phyloP scores from a whole-genome alignment of 106 monocot species.

The Dendrobium catenatum region DNA sequence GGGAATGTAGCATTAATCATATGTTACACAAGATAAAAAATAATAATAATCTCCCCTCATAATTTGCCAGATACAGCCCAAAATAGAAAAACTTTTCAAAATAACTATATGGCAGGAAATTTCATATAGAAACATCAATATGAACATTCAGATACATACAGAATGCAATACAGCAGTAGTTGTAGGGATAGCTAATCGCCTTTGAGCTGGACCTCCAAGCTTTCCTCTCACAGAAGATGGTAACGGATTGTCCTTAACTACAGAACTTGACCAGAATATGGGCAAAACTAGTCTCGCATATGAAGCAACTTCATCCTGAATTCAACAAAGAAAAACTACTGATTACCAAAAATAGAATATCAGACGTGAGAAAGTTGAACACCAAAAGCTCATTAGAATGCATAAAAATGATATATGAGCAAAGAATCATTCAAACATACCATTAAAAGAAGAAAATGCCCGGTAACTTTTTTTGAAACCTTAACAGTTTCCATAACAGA shows the following conservation, averaged over 20 bases:
- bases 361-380: background rate
- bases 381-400: slow-evolving; percentile 7
- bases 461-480: slow-evolving; percentile 15
- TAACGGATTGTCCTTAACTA: slow-evolving; percentile 19
- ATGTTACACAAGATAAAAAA: background rate
- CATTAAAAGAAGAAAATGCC: slow-evolving; percentile 22
- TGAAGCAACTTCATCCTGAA: slow-evolving; percentile 51
- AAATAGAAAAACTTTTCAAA: background rate
- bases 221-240: slow-evolving; percentile 72
- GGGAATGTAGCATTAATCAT: no score
- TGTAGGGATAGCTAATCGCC: slow-evolving; percentile 49
- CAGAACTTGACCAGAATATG: slow-evolving; percentile 47
- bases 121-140: background rate
- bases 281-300: slow-evolving; percentile 39
- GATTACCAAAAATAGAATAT: background rate
- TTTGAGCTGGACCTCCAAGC: slow-evolving; percentile 80
- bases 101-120: background rate
- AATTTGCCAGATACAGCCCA: background rate
- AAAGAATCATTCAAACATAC: slow-evolving; percentile 17
- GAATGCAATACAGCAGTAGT: slow-evolving; percentile 63
- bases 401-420: background rate
- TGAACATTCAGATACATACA: slow-evolving; percentile 34
- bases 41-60: background rate
- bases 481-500: slow-evolving; percentile 15
- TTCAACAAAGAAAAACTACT: background rate